Evolutionary conservation across 208 protist genomes (phyloP).

Genomic region (Trypanosoma melophagium): DNA sequence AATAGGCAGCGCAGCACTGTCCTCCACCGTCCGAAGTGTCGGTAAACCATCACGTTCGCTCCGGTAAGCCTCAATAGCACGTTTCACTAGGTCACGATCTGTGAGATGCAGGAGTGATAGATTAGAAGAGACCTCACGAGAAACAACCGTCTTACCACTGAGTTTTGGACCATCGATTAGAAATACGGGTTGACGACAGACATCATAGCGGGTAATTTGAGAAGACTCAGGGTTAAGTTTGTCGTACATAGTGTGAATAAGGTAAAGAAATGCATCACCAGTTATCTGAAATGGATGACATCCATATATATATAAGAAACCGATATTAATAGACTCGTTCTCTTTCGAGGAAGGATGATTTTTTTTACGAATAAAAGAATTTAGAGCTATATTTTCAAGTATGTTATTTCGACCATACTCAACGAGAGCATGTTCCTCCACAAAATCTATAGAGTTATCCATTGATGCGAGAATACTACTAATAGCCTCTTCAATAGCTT

Average conservation of each 20-base stretch:
- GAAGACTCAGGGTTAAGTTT: conserved; percentile 1
- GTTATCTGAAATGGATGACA: conserved; percentile 20
- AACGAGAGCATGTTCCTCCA: conserved; percentile 39
- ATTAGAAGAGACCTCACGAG: conserved; percentile 33
- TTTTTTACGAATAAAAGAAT: conserved; percentile 24
- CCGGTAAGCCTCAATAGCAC: conserved; percentile 19
- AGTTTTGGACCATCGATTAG: conserved; percentile 72
- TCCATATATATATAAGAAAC: conserved; percentile 19
- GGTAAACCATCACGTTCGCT: conserved; percentile 18
- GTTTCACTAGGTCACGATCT: conserved; percentile 42
- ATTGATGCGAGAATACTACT: conserved; percentile 33
- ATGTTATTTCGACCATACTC: conserved; percentile 27
- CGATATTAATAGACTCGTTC: conserved; percentile 1
- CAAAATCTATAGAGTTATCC: conserved; percentile 35
- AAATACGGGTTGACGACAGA: conserved; percentile 60
- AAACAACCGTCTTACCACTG: conserved; percentile 76
- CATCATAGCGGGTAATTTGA: conserved; percentile 36
- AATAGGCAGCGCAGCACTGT: conserved; percentile 12
- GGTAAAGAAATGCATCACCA: conserved; percentile 38
- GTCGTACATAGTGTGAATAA: conserved; percentile 28
- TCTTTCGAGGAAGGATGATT: conserved; percentile 1
- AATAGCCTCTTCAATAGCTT: conserved; percentile 34
- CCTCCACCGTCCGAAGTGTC: conserved; percentile 16
- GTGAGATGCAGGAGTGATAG: conserved; percentile 59
- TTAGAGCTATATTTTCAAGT: conserved; percentile 37